These are phyloP conservation scores for Neonectria punicea DNA, from an alignment of 2,329 filamentous ascomycete genomes.

Conservation along the genomic window DNA sequence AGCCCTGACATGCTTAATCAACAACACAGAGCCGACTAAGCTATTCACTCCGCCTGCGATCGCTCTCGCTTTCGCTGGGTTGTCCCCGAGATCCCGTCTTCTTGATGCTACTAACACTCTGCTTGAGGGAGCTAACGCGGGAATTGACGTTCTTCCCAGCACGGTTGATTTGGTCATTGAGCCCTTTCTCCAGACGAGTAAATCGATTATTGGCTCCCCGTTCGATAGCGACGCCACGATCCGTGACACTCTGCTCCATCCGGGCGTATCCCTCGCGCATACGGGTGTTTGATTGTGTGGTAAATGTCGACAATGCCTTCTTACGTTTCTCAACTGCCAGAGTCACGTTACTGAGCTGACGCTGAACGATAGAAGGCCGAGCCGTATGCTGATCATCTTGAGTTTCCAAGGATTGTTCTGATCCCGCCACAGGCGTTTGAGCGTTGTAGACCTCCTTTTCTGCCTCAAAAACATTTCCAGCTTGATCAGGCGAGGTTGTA, in stretches of 20 bases:
- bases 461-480: neutral
- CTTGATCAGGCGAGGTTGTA: neutral
- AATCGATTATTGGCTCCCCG: constrained; percentile 7
- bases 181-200: constrained; percentile 3
- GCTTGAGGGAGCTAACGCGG: neutral
- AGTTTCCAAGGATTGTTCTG: neutral
- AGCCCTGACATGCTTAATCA: neutral
- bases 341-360: constrained; percentile 19
- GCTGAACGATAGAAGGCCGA: constrained; percentile 6
- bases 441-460: constrained; percentile 23
- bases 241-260: constrained; percentile 16
- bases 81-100: neutral
- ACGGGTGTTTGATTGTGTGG: constrained; percentile 18
- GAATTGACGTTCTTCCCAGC: neutral
- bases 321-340: constrained; percentile 32
- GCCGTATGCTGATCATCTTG: neutral
- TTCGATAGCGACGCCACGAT: constrained; percentile 23
- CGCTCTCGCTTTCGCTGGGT: neutral
- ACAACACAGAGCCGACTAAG: too few relatives aligned
- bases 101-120: neutral
- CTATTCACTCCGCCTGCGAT: neutral
- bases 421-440: neutral
- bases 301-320: constrained; percentile 25
- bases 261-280: constrained; percentile 19
- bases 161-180: constrained; percentile 1